Evolutionary conservation across 495 filamentous ascomycete genomes (phyloP).

Genomic region (Lasiosphaeria miniovina): DNA sequence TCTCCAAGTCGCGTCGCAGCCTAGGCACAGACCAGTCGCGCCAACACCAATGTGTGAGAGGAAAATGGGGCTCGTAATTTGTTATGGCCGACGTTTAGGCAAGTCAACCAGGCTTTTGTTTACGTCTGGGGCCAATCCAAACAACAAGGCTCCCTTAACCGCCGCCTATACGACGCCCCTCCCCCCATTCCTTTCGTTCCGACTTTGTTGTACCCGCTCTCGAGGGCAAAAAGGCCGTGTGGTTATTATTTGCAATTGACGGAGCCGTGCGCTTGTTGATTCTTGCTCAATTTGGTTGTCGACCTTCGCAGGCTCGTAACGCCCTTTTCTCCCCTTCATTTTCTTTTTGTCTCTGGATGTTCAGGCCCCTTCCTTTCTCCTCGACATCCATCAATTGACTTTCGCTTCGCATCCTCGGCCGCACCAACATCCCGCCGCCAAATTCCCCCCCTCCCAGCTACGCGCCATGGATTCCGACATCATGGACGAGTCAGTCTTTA

Average conservation of each 20-base stretch:
- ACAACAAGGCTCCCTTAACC: slow-evolving; percentile 4
- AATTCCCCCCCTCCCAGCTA: background rate
- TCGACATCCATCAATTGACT: slow-evolving; percentile 6
- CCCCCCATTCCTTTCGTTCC: slow-evolving; percentile 2
- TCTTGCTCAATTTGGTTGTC: too few relatives aligned
- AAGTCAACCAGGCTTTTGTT: background rate
- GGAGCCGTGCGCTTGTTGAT: background rate
- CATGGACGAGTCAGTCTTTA: slow-evolving; percentile 52
- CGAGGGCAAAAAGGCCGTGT: background rate
- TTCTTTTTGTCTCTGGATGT: background rate
- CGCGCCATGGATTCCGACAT: slow-evolving; percentile 49
- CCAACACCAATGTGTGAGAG: background rate
- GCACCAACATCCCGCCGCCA: slow-evolving; percentile 3
- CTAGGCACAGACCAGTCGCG: too few relatives aligned
- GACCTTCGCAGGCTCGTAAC: background rate
- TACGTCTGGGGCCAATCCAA: background rate
- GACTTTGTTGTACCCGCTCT: background rate
- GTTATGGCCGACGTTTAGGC: background rate
- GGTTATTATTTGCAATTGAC: background rate
- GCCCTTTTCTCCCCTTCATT: background rate
- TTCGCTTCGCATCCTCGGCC: slow-evolving; percentile 7
- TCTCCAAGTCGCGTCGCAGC: too few relatives aligned
- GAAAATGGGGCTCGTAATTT: background rate
- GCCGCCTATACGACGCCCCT: background rate
- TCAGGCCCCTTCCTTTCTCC: background rate